Evolutionary conservation across 371 early-diverging fungal species (phyloP).

Genomic region (Rhizopus delemar): DNA sequence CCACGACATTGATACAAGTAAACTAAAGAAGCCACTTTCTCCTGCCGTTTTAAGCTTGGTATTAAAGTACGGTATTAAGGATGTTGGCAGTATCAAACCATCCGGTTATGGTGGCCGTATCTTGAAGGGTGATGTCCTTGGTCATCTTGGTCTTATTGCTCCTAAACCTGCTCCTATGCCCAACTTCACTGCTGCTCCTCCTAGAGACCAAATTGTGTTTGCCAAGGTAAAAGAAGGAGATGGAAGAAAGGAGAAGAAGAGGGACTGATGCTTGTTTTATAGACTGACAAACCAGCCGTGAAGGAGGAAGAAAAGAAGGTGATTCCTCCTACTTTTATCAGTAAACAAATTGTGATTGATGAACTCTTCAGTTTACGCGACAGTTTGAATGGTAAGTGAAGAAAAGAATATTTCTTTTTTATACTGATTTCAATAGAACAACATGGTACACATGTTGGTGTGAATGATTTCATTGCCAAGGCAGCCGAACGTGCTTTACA

Average conservation of each 20-base stretch:
- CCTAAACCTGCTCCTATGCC: slow-evolving; percentile 56
- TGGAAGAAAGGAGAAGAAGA: too few species aligned
- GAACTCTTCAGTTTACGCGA: slow-evolving; percentile 67
- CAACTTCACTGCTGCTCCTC: slow-evolving; percentile 43
- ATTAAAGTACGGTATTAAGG: slow-evolving; percentile 59
- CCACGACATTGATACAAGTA: slow-evolving; percentile 46
- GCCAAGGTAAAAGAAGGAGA: slow-evolving; percentile 33
- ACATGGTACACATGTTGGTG: slow-evolving; percentile 67
- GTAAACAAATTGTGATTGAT: slow-evolving; percentile 68
- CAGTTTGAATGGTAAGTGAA: slow-evolving; percentile 62
- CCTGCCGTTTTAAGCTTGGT: slow-evolving; percentile 72
- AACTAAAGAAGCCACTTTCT: slow-evolving; percentile 59
- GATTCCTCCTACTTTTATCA: slow-evolving; percentile 58
- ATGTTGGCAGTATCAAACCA: slow-evolving; percentile 60
- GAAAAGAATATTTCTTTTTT: neutral
- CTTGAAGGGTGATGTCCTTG: slow-evolving; percentile 87
- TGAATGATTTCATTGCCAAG: slow-evolving; percentile 88
- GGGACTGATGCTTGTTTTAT: neutral
- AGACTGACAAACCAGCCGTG: slow-evolving; percentile 29
- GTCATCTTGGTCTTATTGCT: slow-evolving; percentile 65
- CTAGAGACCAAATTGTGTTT: slow-evolving; percentile 50
- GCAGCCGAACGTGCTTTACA: slow-evolving; percentile 77
- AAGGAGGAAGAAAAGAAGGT: slow-evolving; percentile 26
- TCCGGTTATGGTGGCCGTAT: slow-evolving; percentile 91
- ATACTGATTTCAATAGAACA: slow-evolving; percentile 38